Conservation (phyloP, 495 filamentous ascomycete species). For the Podospora bellae-mahoneyi region DNA sequence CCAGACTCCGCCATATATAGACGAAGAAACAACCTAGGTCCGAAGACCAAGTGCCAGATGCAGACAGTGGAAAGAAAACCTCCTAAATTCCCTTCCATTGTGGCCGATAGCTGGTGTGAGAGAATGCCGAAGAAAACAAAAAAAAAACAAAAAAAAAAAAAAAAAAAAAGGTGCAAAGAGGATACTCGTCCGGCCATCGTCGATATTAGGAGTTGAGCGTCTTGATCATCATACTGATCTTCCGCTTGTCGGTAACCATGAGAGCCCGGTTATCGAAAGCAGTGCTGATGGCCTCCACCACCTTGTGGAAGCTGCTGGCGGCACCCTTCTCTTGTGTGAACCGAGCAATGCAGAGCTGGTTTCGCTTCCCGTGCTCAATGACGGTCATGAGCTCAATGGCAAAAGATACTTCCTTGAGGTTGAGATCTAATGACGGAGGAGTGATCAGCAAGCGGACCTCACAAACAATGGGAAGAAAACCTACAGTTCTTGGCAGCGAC, state of each 20-base stretch:
- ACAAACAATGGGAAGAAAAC: conserved; percentile 33
- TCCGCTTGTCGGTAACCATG: conserved; percentile 66
- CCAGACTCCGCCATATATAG: neutral
- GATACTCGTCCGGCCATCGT: neutral
- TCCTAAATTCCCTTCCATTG: neutral
- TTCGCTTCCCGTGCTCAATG: conserved; percentile 70
- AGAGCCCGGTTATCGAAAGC: conserved; percentile 58
- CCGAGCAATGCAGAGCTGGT: conserved; percentile 67
- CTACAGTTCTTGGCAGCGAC: conserved; percentile 75
- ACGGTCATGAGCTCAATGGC: conserved; percentile 80
- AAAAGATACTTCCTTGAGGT: conserved; percentile 74
- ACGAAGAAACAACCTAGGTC: neutral
- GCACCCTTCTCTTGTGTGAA: conserved; percentile 87
- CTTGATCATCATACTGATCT: conserved; percentile 65
- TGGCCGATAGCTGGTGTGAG: neutral
- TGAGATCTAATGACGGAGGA: conserved; percentile 51
- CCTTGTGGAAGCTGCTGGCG: conserved; percentile 75
- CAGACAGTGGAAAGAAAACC: neutral
- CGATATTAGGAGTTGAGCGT: conserved; percentile 43
- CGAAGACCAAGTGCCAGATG: neutral
- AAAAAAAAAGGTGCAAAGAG: too few species aligned
- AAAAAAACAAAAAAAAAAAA: neutral
- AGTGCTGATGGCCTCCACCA: conserved; percentile 68
- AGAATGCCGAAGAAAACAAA: neutral
- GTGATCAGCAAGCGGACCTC: conserved; percentile 24